Percentiles rank a stretch among this genome's conserved stretches.
Evolutionary conservation across 2,329 filamentous ascomycete genomes (phyloP).

Genomic region (Xylaria sp.): DNA sequence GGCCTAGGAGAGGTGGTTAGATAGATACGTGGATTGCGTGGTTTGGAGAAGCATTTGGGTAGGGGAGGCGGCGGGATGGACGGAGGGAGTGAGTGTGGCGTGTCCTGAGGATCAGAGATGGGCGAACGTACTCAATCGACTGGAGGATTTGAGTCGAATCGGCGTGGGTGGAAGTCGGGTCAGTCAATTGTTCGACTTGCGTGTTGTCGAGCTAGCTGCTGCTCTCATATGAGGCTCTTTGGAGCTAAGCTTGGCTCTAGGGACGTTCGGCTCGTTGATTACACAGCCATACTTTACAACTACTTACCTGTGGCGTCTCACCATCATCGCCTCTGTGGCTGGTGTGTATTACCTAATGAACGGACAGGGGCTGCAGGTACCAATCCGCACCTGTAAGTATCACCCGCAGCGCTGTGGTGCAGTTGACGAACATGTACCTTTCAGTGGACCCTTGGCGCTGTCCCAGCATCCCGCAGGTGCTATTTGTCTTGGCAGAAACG

Average conservation of each 20-base stretch:
- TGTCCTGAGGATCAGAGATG: too few species aligned
- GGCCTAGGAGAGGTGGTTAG: too few species aligned
- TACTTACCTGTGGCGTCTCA: background rate
- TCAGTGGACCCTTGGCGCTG: too few species aligned
- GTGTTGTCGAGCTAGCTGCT: slow-evolving; percentile 4
- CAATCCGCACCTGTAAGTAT: too few species aligned
- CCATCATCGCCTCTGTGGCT: too few species aligned
- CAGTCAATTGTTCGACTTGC: background rate
- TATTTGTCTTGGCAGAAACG: slow-evolving; percentile 38
- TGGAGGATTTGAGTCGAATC: slow-evolving; percentile 25
- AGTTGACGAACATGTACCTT: too few species aligned
- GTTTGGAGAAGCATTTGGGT: background rate
- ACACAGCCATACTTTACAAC: slow-evolving; percentile 10
- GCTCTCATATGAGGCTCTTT: slow-evolving; percentile 21
- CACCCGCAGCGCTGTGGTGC: too few species aligned
- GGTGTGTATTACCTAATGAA: too few species aligned
- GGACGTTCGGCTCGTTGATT: background rate
- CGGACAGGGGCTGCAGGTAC: too few species aligned
- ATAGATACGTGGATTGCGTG: background rate
- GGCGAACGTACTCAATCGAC: slow-evolving; percentile 46
- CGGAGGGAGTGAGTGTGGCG: background rate
- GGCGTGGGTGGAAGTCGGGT: too few species aligned
- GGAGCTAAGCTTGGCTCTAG: slow-evolving; percentile 12
- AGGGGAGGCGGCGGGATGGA: too few species aligned
- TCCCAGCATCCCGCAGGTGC: background rate